Evolutionary conservation across 1,284 basidiomycete genomes (phyloP).

Genomic region (Coriolopsis trogii): DNA sequence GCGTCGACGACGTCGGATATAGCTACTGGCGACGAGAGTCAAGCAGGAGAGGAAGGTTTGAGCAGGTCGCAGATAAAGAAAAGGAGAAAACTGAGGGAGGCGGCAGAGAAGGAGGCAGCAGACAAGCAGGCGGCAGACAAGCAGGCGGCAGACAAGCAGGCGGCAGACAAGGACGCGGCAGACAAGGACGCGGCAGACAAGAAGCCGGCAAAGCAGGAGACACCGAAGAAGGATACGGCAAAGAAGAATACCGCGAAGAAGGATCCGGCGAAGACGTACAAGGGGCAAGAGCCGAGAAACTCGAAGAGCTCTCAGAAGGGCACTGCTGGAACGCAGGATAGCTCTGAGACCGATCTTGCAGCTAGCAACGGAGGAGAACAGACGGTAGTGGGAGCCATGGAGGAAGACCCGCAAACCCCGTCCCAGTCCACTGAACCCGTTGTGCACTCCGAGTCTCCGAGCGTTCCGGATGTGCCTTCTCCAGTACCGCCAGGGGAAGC

Average conservation of each 20-base stretch:
- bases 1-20: neutral
- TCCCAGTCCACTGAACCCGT: too few relatives aligned
- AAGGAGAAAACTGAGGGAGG: neutral
- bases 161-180: neutral
- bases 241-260: neutral
- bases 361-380: too few relatives aligned
- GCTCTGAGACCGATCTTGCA: too few relatives aligned
- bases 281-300: too few relatives aligned
- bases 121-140: neutral
- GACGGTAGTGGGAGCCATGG: too few relatives aligned
- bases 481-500: too few relatives aligned
- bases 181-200: neutral
- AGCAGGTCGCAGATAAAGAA: neutral
- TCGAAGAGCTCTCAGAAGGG: too few relatives aligned
- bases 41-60: neutral
- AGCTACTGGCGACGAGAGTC: neutral
- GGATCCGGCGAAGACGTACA: too few relatives aligned
- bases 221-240: neutral
- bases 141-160: neutral
- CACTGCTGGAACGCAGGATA: too few relatives aligned
- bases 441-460: too few relatives aligned
- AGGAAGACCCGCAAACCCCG: too few relatives aligned
- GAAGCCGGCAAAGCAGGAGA: neutral
- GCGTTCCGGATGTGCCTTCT: too few relatives aligned
- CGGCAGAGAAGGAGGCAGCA: neutral